Conservation (phyloP, 805 yeast genomes). For the Cephaloascus albidus region DNA sequence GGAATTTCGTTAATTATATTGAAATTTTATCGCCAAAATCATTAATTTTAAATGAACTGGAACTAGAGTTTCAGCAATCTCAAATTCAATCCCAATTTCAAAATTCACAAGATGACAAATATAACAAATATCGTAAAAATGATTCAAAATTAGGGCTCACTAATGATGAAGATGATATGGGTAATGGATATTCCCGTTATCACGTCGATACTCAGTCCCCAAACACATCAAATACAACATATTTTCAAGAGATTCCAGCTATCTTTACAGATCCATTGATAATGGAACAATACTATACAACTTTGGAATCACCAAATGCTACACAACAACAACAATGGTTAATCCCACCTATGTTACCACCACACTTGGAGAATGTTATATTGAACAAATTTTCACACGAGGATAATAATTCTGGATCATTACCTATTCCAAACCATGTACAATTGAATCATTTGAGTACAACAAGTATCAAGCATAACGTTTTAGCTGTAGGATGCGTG, state of each 20-base stretch:
- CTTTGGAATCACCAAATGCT: slow-evolving; percentile 64
- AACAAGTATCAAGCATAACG: slow-evolving; percentile 87
- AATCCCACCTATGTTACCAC: slow-evolving; percentile 95
- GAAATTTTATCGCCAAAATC: slow-evolving; percentile 46
- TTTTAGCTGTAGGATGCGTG: slow-evolving; percentile 86
- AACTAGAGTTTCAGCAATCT: slow-evolving; percentile 13
- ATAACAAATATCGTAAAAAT: slow-evolving; percentile 22
- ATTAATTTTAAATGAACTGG: slow-evolving; percentile 19
- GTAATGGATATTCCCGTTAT: slow-evolving; percentile 69
- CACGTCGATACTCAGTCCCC: slow-evolving; percentile 45
- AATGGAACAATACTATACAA: slow-evolving; percentile 77
- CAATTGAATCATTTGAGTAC: slow-evolving; percentile 93
- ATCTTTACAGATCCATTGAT: slow-evolving; percentile 79
- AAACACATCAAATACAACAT: slow-evolving; percentile 36
- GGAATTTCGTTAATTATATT: slow-evolving; percentile 86
- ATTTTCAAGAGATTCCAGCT: slow-evolving; percentile 55
- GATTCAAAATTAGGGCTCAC: slow-evolving; percentile 59
- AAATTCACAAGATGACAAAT: slow-evolving; percentile 7
- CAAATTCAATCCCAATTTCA: slow-evolving; percentile 9
- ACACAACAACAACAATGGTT: slow-evolving; percentile 51
- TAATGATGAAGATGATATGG: slow-evolving; percentile 73
- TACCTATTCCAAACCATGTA: slow-evolving; percentile 92
- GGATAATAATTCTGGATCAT: slow-evolving; percentile 79
- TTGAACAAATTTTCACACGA: slow-evolving; percentile 64
- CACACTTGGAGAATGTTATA: slow-evolving; percentile 90